phyloP scores from a whole-genome alignment of 305 asterid genomes.

The Solanum hybrid region DNA sequence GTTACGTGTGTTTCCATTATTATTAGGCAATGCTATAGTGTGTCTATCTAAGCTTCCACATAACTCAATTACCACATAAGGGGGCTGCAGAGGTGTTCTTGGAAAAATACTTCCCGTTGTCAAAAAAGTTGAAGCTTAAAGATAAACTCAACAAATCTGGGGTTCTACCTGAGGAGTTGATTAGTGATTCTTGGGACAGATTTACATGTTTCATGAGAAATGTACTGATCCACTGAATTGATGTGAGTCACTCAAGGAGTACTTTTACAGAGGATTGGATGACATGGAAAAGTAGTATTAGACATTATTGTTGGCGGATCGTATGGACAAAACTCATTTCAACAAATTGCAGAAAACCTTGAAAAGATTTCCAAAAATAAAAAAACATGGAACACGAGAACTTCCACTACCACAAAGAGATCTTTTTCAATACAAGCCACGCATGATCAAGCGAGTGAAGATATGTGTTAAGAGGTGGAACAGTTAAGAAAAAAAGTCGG shows the following conservation, averaged over 20 bases:
- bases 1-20: not conserved
- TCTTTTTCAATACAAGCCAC: no score
- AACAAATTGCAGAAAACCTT: not conserved
- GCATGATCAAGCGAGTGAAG: no score
- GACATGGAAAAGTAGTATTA: not conserved
- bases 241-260: not conserved
- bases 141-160: not conserved
- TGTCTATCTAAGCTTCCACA: not conserved
- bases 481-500: no score
- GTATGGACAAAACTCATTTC: not conserved
- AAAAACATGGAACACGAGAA: not conserved
- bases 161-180: not conserved
- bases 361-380: no score
- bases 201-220: not conserved
- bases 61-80: not conserved
- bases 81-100: not conserved
- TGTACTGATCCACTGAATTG: not conserved
- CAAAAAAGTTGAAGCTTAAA: not conserved
- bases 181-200: not conserved
- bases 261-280: not conserved
- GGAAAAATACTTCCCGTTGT: not conserved
- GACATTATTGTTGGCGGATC: not conserved
- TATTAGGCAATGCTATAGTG: not conserved
- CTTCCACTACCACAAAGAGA: not conserved
- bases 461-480: no score